Base-by-base conservation (phyloP, 1,284 basidiomycete species). In the Naganishia cerealis region DNA sequence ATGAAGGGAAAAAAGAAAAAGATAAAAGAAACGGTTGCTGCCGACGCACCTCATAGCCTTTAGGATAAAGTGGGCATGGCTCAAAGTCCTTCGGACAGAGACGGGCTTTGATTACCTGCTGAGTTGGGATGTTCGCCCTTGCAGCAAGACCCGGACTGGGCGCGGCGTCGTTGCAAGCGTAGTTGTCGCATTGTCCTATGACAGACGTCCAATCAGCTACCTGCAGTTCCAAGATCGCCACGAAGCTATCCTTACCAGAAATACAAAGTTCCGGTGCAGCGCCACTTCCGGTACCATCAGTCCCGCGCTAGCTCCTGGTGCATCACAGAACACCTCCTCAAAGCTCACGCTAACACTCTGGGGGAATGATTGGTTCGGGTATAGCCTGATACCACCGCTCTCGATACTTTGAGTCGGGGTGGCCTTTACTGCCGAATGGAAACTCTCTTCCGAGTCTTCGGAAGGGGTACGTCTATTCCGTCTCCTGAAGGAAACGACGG, bases 301-400 rank as follows among this genome's bases (percentile, higher is more conserved):
- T n/a, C n/a, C 16, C 9, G 50, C 50, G 43, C 61, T 63, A 2
- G 50, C 46, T 24, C 46, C 61, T 5, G 15, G 21, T 6, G 61
- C 61, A 16, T 63, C 50, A 26, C 61, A 63, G 26, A 54, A 63
- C 10, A 63, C 38, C 24, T 63, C 58, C 18, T 61, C 59, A n/a
- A 58, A 54, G n/a, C 52, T 54, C 67, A 56, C 57, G 36, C 67
- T 68, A 24, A 68, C 61, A 15, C 54, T 57, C 8, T 61, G 52
- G 10, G 67, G 67, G 46, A 68, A 68, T 18, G 58, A 63, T 36
- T 57, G 53, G 29, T 68, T 61, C n/a, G 61, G 21, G 13, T 54
- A 26, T 24, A 50, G n/a, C 12, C 50, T 18, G 8, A 50, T 26
- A 16, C 46, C 16, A 9, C n/a, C 18, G 15, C 39, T 63, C 26